Conservation (phyloP, 1,139 yeast species). For the Yamadazyma dendronema region DNA sequence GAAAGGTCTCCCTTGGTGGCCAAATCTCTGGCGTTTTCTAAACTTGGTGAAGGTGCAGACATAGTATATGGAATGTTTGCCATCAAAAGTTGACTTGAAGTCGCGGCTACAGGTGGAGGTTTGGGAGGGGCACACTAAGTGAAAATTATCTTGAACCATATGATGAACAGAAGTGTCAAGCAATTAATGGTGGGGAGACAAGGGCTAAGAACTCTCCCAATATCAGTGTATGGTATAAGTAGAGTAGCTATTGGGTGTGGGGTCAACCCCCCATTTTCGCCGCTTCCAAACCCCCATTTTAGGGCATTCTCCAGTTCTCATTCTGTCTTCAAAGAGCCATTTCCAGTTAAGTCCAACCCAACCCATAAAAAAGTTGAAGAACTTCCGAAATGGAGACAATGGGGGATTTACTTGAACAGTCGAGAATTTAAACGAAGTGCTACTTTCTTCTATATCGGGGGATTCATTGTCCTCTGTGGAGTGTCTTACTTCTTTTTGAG, state of each 20-base stretch:
- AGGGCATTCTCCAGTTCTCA: background rate
- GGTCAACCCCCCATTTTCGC: too few relatives aligned
- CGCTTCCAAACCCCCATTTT: too few relatives aligned
- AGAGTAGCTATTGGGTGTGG: too few relatives aligned
- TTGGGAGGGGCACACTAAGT: too few relatives aligned
- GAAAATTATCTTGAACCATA: too few relatives aligned
- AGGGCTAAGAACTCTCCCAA: too few relatives aligned
- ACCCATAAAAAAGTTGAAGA: slow-evolving; percentile 22
- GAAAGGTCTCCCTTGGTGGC: slow-evolving; percentile 45
- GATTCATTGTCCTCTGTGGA: slow-evolving; percentile 53
- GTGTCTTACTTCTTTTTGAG: slow-evolving; percentile 68
- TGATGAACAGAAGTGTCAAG: too few relatives aligned
- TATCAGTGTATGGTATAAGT: too few relatives aligned
- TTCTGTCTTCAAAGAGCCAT: slow-evolving; percentile 19
- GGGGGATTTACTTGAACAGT: slow-evolving; percentile 39
- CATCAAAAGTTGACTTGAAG: slow-evolving; percentile 12
- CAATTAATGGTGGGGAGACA: too few relatives aligned
- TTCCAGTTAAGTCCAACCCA: slow-evolving; percentile 32
- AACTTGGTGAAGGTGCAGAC: slow-evolving; percentile 23
- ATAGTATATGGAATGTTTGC: slow-evolving; percentile 12
- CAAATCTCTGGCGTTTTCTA: slow-evolving; percentile 59
- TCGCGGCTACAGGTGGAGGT: background rate
- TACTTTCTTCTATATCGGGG: slow-evolving; percentile 53
- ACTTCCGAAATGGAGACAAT: slow-evolving; percentile 39
- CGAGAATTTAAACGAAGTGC: slow-evolving; percentile 38